Conservation (phyloP, 2,329 filamentous ascomycete genomes). For the Colletotrichum costaricense region DNA sequence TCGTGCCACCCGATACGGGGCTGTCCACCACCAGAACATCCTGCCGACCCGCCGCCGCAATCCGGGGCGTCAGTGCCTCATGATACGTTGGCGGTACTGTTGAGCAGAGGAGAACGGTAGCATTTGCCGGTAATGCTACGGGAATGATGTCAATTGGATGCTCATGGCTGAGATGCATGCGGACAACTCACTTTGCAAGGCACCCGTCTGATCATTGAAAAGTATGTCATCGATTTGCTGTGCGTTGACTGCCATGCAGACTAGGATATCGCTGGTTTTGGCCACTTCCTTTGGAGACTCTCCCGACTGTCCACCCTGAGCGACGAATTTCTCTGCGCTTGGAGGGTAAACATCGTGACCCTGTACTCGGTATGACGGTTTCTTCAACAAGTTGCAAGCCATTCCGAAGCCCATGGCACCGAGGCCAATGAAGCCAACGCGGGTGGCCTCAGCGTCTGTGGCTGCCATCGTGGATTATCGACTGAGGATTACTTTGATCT, state of each 20-base stretch:
- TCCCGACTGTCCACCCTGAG: slow-evolving; percentile 38
- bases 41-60: slow-evolving; percentile 25
- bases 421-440: slow-evolving; percentile 48
- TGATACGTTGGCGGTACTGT: slow-evolving; percentile 48
- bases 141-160: neutral
- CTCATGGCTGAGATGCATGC: neutral
- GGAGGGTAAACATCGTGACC: slow-evolving; percentile 46
- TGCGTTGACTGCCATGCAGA: slow-evolving; percentile 50
- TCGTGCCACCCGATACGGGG: slow-evolving; percentile 78
- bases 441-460: slow-evolving; percentile 10
- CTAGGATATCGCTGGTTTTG: slow-evolving; percentile 42
- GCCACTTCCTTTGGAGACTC: slow-evolving; percentile 42
- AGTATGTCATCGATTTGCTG: slow-evolving; percentile 47
- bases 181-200: slow-evolving; percentile 29
- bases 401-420: slow-evolving; percentile 53
- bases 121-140: slow-evolving; percentile 31
- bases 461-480: slow-evolving; percentile 19
- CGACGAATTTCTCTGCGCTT: slow-evolving; percentile 44
- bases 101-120: slow-evolving; percentile 45
- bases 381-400: slow-evolving; percentile 46
- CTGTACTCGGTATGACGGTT: slow-evolving; percentile 43
- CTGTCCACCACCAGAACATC: slow-evolving; percentile 70
- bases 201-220: slow-evolving; percentile 44
- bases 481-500: neutral
- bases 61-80: slow-evolving; percentile 23